Evolutionary conservation across 2,329 filamentous ascomycete genomes (phyloP), one percentile per base, ranked within the genome.

Genomic region (Thielaviopsis ethacetica): DNA sequence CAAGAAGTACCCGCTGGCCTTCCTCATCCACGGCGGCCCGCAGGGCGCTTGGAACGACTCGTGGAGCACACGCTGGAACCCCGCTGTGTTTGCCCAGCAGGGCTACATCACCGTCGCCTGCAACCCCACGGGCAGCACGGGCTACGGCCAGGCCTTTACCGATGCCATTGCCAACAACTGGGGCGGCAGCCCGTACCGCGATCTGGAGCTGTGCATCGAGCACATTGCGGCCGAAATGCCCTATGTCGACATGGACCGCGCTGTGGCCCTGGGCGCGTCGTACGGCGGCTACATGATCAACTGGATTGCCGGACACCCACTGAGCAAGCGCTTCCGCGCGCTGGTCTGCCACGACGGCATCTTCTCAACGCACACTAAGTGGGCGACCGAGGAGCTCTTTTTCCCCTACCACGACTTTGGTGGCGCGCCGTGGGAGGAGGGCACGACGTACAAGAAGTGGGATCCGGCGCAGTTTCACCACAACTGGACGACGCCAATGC

Each of bases 301-400:
- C 68, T 95, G 91, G 90, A 89, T 95, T 65, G 89, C 95, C 71
- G 91, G 91, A 7, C 86, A 93, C 63, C 78, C 81, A 0, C 78
- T 96, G 0, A 90, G 89, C 21, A 82, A 88, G 27, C 82, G 85
- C 64, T 94, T 96, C 78, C 88, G 88, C 70, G 89, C 89, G 0
- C 77, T 96, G 3, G 89, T 95, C 27, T 90, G 84, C 65, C 90
- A 95, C 68, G 89, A 95, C 65, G 90, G 90, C 54, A 85, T 91
- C 58, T 93, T 91, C 70, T 86, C 82, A 65, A 85, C 82, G 1
- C 72, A 82, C 56, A 82, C 76, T 64, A 79, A 83, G 69, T 85
- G 81, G 73, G 70, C 76, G 1, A 82, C 79, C 5, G 83, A 86
- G 63, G 83, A 86, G 68, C 74, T 85, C n/a, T 86, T 84, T 74